Conservation (phyloP, 139 green algal species). For the Micractinium conductrix region DNA sequence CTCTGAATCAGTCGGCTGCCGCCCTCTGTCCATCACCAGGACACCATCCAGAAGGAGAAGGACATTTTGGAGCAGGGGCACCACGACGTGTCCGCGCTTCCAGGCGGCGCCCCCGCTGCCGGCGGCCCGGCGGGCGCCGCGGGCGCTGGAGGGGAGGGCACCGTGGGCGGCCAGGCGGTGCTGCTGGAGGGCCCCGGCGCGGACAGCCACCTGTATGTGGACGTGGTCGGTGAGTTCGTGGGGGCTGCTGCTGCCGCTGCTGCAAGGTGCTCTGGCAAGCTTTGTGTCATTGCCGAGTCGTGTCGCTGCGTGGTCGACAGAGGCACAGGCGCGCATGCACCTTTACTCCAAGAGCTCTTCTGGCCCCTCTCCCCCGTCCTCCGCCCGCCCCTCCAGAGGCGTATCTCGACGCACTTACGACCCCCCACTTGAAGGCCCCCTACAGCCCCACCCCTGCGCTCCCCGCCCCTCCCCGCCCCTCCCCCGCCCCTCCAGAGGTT, state of each 20-base stretch:
- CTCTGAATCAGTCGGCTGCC: background rate
- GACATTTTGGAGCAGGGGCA: constrained; percentile 27
- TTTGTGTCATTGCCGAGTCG: too few relatives aligned
- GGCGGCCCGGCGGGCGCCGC: background rate
- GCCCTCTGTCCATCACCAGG: background rate
- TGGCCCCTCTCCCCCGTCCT: too few relatives aligned
- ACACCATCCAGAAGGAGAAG: constrained; percentile 42
- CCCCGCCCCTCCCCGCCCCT: background rate
- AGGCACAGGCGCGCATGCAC: background rate
- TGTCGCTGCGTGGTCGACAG: too few relatives aligned
- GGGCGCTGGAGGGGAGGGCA: background rate
- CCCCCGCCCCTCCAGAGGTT: constrained; percentile 30
- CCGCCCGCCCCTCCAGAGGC: too few relatives aligned
- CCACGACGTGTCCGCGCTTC: background rate
- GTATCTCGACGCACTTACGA: too few relatives aligned
- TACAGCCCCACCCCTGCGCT: background rate
- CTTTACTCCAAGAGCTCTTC: too few relatives aligned
- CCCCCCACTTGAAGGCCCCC: too few relatives aligned
- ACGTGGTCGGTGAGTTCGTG: constrained; percentile 12
- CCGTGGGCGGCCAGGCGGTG: constrained; percentile 15
- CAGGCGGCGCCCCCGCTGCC: background rate
- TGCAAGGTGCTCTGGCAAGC: too few relatives aligned
- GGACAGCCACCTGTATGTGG: constrained; percentile 23
- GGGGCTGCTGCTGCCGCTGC: background rate
- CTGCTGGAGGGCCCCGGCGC: constrained; percentile 32